phyloP scores from a whole-genome alignment of 208 protist species.

The Wallacemonas sp. region DNA sequence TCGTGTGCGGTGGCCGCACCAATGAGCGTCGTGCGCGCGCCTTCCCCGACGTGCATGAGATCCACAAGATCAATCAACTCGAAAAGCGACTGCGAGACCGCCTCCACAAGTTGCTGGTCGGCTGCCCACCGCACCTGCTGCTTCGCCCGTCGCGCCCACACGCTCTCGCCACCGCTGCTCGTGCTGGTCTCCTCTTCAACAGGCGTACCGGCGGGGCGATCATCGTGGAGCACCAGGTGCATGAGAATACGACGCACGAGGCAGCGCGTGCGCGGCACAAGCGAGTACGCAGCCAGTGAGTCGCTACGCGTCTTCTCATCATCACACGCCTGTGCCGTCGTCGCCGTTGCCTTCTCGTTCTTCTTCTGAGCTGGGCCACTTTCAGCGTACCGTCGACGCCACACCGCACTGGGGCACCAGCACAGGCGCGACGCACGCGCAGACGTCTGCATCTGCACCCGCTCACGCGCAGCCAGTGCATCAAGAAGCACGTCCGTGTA shows the following conservation, averaged over 20 bases:
- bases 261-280: background rate
- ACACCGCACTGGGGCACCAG: background rate
- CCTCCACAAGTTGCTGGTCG: background rate
- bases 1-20: background rate
- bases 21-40: too few relatives aligned
- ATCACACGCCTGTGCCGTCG: too few relatives aligned
- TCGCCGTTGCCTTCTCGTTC: background rate
- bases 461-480: background rate
- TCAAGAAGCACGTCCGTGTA: background rate
- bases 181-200: background rate
- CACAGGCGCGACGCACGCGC: background rate
- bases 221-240: constrained; percentile 3
- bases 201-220: background rate
- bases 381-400: constrained; percentile 5
- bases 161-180: background rate
- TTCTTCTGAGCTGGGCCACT: background rate
- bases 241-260: constrained; percentile 2
- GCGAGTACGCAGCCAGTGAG: background rate
- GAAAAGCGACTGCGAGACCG: background rate
- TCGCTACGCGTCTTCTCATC: too few relatives aligned
- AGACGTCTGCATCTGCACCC: background rate
- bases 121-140: background rate
- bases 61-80: background rate
- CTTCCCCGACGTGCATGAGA: too few relatives aligned
- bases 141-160: background rate